These are phyloP conservation scores for Hygrophorus pudorinus DNA, from an alignment of 768 basidiomycete species.

Conservation along the genomic window DNA sequence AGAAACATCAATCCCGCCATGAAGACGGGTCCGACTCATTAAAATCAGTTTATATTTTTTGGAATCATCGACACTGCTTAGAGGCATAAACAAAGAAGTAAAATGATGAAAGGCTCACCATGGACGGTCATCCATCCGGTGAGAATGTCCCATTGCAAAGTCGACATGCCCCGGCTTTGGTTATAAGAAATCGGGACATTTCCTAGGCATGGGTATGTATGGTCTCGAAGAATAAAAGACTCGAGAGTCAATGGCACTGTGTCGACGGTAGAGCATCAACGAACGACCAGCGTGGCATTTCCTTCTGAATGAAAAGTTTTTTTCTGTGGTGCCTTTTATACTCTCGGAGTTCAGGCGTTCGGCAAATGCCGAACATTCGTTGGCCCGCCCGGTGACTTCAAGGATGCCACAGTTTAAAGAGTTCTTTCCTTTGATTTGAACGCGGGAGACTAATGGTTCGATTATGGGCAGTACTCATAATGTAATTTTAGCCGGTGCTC, in stretches of 20 bases:
- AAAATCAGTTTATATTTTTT: slow-evolving; percentile 34
- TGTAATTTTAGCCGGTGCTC: no score
- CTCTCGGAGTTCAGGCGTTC: no score
- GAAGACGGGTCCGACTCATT: slow-evolving; percentile 36
- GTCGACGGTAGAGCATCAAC: slow-evolving; percentile 29
- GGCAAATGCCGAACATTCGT: no score
- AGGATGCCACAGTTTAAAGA: no score
- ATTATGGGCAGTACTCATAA: no score
- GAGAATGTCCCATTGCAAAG: slow-evolving; percentile 30
- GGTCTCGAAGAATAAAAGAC: slow-evolving; percentile 30
- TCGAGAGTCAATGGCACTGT: slow-evolving; percentile 37
- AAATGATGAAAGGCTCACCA: background rate
- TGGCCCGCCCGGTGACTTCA: no score
- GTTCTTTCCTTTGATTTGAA: no score
- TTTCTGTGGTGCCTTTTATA: no score
- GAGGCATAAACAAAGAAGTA: background rate
- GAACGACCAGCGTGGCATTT: slow-evolving; percentile 41
- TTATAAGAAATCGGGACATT: slow-evolving; percentile 29
- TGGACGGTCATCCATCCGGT: background rate
- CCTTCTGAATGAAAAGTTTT: slow-evolving; percentile 3
- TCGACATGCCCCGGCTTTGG: slow-evolving; percentile 36
- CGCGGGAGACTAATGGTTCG: no score
- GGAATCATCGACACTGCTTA: slow-evolving; percentile 26
- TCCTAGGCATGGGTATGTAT: slow-evolving; percentile 34
- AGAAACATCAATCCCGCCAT: slow-evolving; percentile 24